phyloP scores from a whole-genome alignment of 2,329 filamentous ascomycete species.

The Xylariaceae sp. region DNA sequence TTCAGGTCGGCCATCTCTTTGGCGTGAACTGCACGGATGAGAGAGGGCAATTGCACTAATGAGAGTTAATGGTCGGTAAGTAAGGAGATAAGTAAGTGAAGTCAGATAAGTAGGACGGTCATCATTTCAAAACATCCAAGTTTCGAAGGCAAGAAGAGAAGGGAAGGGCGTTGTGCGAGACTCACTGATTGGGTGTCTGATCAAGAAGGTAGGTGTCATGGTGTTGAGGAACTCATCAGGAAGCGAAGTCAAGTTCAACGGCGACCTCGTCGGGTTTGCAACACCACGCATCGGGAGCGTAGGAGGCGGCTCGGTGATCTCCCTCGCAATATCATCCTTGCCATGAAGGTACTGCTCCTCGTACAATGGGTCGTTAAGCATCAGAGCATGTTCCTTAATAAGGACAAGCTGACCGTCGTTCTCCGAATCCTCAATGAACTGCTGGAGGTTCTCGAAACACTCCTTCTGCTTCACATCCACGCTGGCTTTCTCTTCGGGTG shows the following conservation, averaged over 20 bases:
- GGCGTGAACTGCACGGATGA: no score
- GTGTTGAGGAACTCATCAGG: constrained; percentile 2
- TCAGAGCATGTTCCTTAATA: constrained; percentile 16
- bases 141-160: no score
- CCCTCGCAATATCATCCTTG: neutral
- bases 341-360: constrained; percentile 7
- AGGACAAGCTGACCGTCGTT: constrained; percentile 8
- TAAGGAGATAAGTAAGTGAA: no score
- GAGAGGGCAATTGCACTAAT: constrained; percentile 1
- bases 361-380: constrained; percentile 5
- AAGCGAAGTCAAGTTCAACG: neutral
- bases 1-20: no score
- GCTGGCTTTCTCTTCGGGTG: neutral
- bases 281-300: neutral
- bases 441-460: constrained; percentile 11
- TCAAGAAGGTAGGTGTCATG: neutral
- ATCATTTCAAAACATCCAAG: no score
- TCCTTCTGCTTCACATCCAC: neutral
- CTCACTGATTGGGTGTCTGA: constrained; percentile 2
- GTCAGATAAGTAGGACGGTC: no score
- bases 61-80: no score
- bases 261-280: neutral
- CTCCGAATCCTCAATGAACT: constrained; percentile 13
- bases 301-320: neutral
- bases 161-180: no score